phyloP scores from a whole-genome alignment of 495 filamentous ascomycete genomes.

The Podospora anserina region DNA sequence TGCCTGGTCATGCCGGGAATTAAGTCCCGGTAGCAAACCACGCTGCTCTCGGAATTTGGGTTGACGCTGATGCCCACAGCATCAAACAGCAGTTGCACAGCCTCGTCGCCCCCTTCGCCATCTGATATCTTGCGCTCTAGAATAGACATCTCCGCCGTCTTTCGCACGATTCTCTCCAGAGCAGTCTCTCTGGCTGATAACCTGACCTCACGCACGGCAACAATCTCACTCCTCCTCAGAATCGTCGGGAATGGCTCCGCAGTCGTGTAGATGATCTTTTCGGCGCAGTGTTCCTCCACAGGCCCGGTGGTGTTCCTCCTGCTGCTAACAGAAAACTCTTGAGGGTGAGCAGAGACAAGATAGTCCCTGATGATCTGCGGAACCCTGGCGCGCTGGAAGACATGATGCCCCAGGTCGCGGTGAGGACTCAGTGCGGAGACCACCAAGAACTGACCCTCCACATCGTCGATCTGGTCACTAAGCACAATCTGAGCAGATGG shows the following conservation, averaged over 20 bases:
- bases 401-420: slow-evolving; percentile 77
- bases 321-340: slow-evolving; percentile 68
- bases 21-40: slow-evolving; percentile 71
- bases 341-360: slow-evolving; percentile 69
- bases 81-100: slow-evolving; percentile 60
- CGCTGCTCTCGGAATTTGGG: slow-evolving; percentile 61
- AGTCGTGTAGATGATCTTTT: slow-evolving; percentile 83
- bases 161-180: slow-evolving; percentile 84
- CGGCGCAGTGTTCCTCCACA: slow-evolving; percentile 68
- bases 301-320: slow-evolving; percentile 62
- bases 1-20: slow-evolving; percentile 49
- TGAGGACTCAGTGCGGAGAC: slow-evolving; percentile 76
- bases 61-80: slow-evolving; percentile 71
- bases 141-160: slow-evolving; percentile 76
- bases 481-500: slow-evolving; percentile 80
- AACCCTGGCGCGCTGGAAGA: slow-evolving; percentile 85
- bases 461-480: slow-evolving; percentile 66
- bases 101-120: slow-evolving; percentile 64
- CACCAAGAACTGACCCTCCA: slow-evolving; percentile 89
- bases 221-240: slow-evolving; percentile 79
- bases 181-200: slow-evolving; percentile 79
- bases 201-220: slow-evolving; percentile 58
- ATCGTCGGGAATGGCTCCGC: slow-evolving; percentile 90
- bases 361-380: slow-evolving; percentile 78
- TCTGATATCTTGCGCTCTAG: slow-evolving; percentile 73